Evolutionary conservation across 345 rosid genomes (phyloP).

Genomic region (Isatis tinctoria): DNA sequence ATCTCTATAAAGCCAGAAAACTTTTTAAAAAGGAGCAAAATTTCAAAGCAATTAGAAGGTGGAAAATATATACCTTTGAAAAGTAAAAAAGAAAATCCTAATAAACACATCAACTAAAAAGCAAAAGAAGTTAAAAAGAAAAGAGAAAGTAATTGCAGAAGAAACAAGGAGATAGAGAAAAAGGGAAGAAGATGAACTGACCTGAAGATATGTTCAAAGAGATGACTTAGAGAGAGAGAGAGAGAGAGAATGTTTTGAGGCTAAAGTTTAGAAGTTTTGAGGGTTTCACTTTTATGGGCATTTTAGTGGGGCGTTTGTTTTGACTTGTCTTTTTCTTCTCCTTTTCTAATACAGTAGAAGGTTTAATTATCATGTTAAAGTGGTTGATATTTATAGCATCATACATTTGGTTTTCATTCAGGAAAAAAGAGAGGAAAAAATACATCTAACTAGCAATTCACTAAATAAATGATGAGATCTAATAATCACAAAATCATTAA

Average conservation of each 20-base stretch:
- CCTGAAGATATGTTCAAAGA: slow-evolving; percentile 28
- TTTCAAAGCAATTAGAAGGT: slow-evolving; percentile 29
- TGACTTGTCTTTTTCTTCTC: slow-evolving; percentile 13
- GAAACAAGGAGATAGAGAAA: slow-evolving; percentile 32
- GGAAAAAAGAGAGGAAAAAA: neutral
- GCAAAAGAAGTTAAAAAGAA: neutral
- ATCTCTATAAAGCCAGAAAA: slow-evolving; percentile 26
- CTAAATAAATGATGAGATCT: neutral
- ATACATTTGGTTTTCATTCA: neutral
- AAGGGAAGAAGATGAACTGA: slow-evolving; percentile 36
- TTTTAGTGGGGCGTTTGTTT: slow-evolving; percentile 36
- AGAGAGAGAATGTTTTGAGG: slow-evolving; percentile 14
- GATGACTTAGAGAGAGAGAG: slow-evolving; percentile 32
- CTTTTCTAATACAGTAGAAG: neutral
- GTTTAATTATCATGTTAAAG: neutral
- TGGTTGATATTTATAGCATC: slow-evolving; percentile 15
- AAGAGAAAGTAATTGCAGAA: slow-evolving; percentile 32
- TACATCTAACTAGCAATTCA: neutral
- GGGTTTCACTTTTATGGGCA: slow-evolving; percentile 35
- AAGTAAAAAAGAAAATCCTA: slow-evolving; percentile 19
- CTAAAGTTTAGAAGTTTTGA: slow-evolving; percentile 27
- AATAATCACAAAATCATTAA: neutral
- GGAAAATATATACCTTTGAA: slow-evolving; percentile 19
- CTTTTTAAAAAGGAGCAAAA: slow-evolving; percentile 3
- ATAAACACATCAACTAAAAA: slow-evolving; percentile 24